Percentiles rank a stretch among this genome's conserved stretches.
Evolutionary conservation across 1,139 yeast genomes (phyloP).

Genomic region (Zhuliangozyma blackwelliae): DNA sequence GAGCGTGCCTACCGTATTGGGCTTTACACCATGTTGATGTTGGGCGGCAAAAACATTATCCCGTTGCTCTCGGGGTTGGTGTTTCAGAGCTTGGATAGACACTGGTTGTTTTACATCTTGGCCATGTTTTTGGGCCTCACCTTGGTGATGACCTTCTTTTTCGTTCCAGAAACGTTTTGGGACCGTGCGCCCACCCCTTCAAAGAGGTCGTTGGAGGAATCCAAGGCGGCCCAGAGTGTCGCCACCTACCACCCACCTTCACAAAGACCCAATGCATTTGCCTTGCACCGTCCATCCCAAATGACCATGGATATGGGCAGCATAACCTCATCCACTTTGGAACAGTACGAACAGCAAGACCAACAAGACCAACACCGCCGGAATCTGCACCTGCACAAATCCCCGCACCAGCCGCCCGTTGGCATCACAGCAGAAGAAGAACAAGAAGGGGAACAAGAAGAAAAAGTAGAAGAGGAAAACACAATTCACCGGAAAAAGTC

Average conservation of each 20-base stretch:
- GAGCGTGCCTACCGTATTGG: constrained; percentile 65
- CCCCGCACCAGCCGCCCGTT: constrained; percentile 14
- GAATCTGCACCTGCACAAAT: too few relatives aligned
- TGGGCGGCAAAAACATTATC: constrained; percentile 60
- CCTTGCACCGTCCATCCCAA: constrained; percentile 17
- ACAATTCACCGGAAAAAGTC: constrained; percentile 11
- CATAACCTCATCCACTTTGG: constrained; percentile 15
- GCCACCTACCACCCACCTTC: constrained; percentile 22
- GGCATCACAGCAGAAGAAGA: constrained; percentile 14
- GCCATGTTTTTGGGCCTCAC: constrained; percentile 50
- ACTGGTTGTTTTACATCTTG: constrained; percentile 62
- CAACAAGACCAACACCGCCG: not conserved
- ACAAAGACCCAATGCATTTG: constrained; percentile 33
- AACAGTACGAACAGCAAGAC: constrained; percentile 7
- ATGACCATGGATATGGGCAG: constrained; percentile 18
- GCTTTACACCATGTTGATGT: constrained; percentile 53
- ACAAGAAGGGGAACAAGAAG: not conserved
- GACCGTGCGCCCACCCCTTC: constrained; percentile 51
- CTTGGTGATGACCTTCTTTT: constrained; percentile 43
- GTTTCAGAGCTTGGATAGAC: constrained; percentile 46
- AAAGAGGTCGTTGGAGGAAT: constrained; percentile 46
- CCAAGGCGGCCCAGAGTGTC: constrained; percentile 46
- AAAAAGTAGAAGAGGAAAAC: constrained; percentile 3
- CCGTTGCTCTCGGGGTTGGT: constrained; percentile 56
- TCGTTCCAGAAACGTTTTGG: constrained; percentile 68